Percentiles rank a stretch among this genome's conserved stretches.
phyloP scores from a whole-genome alignment of 1,284 basidiomycete genomes.

The Anthracocystis setariae region DNA sequence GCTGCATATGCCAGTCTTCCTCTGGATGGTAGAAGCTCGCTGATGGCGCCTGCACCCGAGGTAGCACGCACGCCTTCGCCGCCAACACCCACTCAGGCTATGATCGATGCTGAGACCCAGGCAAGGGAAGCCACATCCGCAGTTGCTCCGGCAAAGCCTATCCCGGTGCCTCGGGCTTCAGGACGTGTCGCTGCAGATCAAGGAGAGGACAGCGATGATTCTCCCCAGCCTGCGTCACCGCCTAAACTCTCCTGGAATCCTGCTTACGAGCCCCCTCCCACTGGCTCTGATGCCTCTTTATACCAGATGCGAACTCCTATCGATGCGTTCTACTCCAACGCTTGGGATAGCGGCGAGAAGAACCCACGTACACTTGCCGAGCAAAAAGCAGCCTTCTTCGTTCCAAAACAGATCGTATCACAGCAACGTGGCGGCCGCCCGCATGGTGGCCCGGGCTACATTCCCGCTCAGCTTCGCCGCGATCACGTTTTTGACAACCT shows the following conservation, averaged over 20 bases:
- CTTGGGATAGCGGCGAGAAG: slow-evolving; percentile 70
- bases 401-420: slow-evolving; percentile 64
- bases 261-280: slow-evolving; percentile 69
- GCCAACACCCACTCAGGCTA: slow-evolving; percentile 38
- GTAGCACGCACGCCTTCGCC: slow-evolving; percentile 52
- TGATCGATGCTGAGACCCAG: slow-evolving; percentile 26
- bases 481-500: slow-evolving; percentile 71
- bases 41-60: slow-evolving; percentile 75
- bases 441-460: slow-evolving; percentile 40
- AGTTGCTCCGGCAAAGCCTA: slow-evolving; percentile 7
- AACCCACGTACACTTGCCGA: slow-evolving; percentile 40
- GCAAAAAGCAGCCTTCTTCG: slow-evolving; percentile 71
- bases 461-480: slow-evolving; percentile 74
- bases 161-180: slow-evolving; percentile 7
- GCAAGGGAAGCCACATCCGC: slow-evolving; percentile 6
- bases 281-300: slow-evolving; percentile 60
- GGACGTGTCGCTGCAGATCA: not conserved
- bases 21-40: slow-evolving; percentile 82
- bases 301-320: slow-evolving; percentile 70
- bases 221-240: slow-evolving; percentile 51
- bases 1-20: slow-evolving; percentile 83
- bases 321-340: slow-evolving; percentile 69
- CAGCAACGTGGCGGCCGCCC: slow-evolving; percentile 20
- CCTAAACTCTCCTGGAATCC: slow-evolving; percentile 70
- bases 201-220: slow-evolving; percentile 21